Evolutionary conservation across 1,284 basidiomycete species (phyloP).

Genomic region (Rhodotorula sp.): DNA sequence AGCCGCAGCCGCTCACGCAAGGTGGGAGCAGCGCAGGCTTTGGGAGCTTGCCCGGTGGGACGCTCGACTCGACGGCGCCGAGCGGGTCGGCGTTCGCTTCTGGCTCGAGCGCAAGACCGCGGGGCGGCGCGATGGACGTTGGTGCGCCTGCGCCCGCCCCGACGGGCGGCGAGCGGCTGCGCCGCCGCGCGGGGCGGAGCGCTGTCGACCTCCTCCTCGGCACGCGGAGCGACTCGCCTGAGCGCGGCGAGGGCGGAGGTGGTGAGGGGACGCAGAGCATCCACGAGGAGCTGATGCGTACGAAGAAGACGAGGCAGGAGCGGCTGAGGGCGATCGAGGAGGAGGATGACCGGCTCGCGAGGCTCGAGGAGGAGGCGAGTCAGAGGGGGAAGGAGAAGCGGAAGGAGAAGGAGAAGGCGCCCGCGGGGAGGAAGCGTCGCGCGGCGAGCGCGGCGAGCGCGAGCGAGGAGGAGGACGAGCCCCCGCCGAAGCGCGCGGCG

Average conservation of each 20-base stretch:
- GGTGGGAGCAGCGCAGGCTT: background rate
- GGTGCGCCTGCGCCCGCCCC: background rate
- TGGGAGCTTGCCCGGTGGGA: background rate
- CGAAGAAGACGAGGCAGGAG: conserved; percentile 18
- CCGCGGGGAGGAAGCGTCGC: background rate
- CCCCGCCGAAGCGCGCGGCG: conserved; percentile 3
- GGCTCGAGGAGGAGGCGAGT: conserved; percentile 7
- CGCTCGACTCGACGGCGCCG: background rate
- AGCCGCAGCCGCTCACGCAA: background rate
- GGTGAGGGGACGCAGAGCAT: background rate
- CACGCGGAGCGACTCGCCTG: conserved; percentile 1
- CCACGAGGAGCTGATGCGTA: conserved; percentile 7
- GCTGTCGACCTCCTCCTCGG: conserved; percentile 10
- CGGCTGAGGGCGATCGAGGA: conserved; percentile 27
- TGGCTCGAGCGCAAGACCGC: background rate
- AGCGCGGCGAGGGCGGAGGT: background rate
- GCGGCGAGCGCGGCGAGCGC: background rate
- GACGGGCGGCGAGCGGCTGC: background rate
- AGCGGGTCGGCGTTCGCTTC: background rate
- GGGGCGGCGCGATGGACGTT: background rate
- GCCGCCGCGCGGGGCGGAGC: conserved; percentile 6
- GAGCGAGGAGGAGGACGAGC: background rate
- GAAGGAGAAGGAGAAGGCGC: background rate
- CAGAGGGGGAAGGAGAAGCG: background rate
- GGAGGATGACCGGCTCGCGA: conserved; percentile 20